phyloP scores from a whole-genome alignment of 2,329 filamentous ascomycete species.

The Stagonosporopsis rhizophila region DNA sequence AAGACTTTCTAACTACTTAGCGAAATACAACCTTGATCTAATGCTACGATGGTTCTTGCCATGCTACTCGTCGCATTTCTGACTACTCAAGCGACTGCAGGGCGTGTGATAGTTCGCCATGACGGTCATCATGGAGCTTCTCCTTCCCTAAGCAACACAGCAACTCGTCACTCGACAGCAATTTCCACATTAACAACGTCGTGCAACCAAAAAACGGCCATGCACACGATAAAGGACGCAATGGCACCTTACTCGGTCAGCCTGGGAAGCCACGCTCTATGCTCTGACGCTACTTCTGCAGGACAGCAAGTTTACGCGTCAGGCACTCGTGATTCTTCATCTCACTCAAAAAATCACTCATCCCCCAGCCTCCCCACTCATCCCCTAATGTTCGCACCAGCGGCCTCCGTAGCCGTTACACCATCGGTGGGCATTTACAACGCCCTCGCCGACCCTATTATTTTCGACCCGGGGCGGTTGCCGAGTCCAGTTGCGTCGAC shows the following conservation, averaged over 20 bases:
- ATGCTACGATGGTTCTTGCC: neutral
- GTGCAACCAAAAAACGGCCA: neutral
- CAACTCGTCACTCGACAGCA: neutral
- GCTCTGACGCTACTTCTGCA: slow-evolving; percentile 1
- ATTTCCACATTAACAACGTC: too few relatives aligned
- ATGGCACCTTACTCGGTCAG: neutral
- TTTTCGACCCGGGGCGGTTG: slow-evolving; percentile 1
- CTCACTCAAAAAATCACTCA: neutral
- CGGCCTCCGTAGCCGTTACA: neutral
- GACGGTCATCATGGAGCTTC: neutral
- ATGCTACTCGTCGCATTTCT: neutral
- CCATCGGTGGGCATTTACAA: neutral
- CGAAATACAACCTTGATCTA: neutral
- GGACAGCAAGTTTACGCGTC: neutral
- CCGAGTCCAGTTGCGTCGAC: neutral
- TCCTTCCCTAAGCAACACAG: neutral
- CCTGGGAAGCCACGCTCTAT: neutral
- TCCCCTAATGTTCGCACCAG: neutral
- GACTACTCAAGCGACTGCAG: neutral
- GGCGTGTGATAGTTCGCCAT: neutral
- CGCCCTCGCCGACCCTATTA: neutral
- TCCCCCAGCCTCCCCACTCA: neutral
- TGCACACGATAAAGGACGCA: neutral
- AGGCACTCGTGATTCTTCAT: neutral
- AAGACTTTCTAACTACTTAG: neutral